Conservation (phyloP, 352 stramenopile species). For the Albugo laibachii region DNA sequence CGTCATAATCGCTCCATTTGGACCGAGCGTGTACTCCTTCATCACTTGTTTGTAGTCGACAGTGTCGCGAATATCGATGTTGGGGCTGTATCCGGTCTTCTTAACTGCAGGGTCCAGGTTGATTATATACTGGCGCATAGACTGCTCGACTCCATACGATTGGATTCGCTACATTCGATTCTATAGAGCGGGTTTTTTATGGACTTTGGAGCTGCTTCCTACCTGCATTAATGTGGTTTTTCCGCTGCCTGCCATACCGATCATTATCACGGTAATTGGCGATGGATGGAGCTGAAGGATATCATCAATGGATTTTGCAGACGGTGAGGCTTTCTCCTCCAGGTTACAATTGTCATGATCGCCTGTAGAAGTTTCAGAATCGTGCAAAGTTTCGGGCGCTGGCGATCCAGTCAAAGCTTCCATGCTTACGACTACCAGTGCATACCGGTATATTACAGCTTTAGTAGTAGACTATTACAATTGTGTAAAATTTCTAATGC, state of each 20-base stretch:
- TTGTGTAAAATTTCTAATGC: no score
- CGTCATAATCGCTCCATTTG: conserved; percentile 98
- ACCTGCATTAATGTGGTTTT: conserved; percentile 93
- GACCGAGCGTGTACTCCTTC: conserved; percentile 93
- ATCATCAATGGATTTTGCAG: no score
- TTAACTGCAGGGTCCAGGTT: conserved; percentile 97
- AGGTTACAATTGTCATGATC: no score
- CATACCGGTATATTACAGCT: no score
- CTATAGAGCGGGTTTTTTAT: not conserved
- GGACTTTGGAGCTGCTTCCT: not conserved
- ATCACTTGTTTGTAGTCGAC: conserved; percentile 99
- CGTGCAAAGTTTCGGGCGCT: no score
- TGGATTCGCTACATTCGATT: conserved; percentile 19
- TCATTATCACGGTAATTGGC: conserved; percentile 68
- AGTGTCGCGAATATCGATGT: conserved; percentile 99
- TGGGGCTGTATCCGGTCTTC: conserved; percentile 88
- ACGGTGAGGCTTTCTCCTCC: no score
- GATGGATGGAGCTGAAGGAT: conserved; percentile 23
- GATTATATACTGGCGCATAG: conserved; percentile 85
- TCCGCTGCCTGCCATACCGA: conserved; percentile 93
- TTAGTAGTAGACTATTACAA: no score
- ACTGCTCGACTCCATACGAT: conserved; percentile 44
- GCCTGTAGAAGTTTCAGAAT: no score
- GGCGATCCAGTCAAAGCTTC: no score
- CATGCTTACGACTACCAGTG: no score